A percentile compares a stretch with the other conserved stretches of the same genome.
Evolutionary conservation across 2,329 filamentous ascomycete species (phyloP).

Genomic region (Nigrospora sphaerica): DNA sequence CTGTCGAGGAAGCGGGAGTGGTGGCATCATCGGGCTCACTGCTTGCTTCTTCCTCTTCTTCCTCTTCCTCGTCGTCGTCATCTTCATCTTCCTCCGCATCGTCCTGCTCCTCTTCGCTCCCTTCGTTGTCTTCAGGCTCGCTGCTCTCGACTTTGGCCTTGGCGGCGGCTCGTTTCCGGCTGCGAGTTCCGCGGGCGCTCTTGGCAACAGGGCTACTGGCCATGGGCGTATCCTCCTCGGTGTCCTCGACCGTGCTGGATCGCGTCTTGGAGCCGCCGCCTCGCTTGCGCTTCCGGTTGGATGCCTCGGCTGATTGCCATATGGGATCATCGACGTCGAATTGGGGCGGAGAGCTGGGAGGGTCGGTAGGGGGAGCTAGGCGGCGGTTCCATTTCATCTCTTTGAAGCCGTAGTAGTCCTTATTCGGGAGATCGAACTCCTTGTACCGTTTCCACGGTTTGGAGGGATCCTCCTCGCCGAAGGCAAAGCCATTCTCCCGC

Average conservation of each 20-base stretch:
- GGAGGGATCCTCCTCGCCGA: conserved; percentile 47
- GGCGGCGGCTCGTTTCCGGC: conserved; percentile 35
- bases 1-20: conserved; percentile 1
- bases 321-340: conserved; percentile 25
- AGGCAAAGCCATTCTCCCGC: conserved; percentile 56
- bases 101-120: conserved; percentile 9
- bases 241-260: conserved; percentile 45
- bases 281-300: conserved; percentile 37
- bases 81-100: conserved; percentile 8
- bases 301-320: conserved; percentile 11
- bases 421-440: conserved; percentile 55
- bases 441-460: conserved; percentile 54
- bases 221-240: conserved; percentile 38
- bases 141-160: conserved; percentile 29
- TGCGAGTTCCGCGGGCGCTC: conserved; percentile 33
- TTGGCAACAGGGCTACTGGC: conserved; percentile 30
- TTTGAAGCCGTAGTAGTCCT: conserved; percentile 27
- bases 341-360: conserved; percentile 36
- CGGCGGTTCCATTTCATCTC: conserved; percentile 39
- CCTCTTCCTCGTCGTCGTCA: conserved; percentile 8
- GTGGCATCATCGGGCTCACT: conserved; percentile 6
- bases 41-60: conserved; percentile 9
- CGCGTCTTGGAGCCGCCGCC: conserved; percentile 33
- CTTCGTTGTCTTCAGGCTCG: conserved; percentile 17
- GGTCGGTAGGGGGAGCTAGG: conserved; percentile 38